Conservation (phyloP, 2,329 filamentous ascomycete species). For the Aspergillus brasiliensis region DNA sequence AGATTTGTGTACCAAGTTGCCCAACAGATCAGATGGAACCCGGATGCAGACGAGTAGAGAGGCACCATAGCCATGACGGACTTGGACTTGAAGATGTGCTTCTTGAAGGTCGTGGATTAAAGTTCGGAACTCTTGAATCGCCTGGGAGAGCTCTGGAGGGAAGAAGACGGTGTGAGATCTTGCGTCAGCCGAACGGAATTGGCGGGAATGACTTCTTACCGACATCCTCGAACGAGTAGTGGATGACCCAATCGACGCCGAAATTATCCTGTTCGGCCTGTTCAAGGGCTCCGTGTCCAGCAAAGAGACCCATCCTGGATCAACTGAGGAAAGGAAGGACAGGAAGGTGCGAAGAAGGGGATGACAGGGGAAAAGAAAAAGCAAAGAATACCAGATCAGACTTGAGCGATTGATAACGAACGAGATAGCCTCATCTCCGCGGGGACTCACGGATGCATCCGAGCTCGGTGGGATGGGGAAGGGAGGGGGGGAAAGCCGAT, state of each 20-base stretch:
- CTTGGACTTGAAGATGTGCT: slow-evolving; percentile 84
- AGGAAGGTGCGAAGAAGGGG: neutral
- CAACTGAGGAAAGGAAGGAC: neutral
- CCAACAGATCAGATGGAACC: slow-evolving; percentile 74
- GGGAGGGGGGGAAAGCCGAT: neutral
- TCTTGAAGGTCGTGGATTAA: slow-evolving; percentile 73
- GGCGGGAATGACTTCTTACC: slow-evolving; percentile 50
- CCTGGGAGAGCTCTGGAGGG: slow-evolving; percentile 64
- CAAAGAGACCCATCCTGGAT: slow-evolving; percentile 30
- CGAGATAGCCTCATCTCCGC: slow-evolving; percentile 7
- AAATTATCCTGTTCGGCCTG: slow-evolving; percentile 54
- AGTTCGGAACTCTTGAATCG: slow-evolving; percentile 73
- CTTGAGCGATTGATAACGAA: neutral
- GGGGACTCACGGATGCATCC: slow-evolving; percentile 11
- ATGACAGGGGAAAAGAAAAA: slow-evolving; percentile 10
- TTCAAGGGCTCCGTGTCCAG: slow-evolving; percentile 21
- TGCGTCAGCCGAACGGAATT: slow-evolving; percentile 2
- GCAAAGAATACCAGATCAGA: slow-evolving; percentile 3
- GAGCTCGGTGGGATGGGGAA: slow-evolving; percentile 1
- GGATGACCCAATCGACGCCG: slow-evolving; percentile 85
- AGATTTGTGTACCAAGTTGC: slow-evolving; percentile 79
- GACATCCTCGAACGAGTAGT: slow-evolving; percentile 70
- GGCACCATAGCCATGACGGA: slow-evolving; percentile 73
- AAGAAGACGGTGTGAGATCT: slow-evolving; percentile 3
- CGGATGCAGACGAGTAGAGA: slow-evolving; percentile 83